phyloP scores from a whole-genome alignment of 2,329 filamentous ascomycete genomes.

The Colletotrichum aenigma region DNA sequence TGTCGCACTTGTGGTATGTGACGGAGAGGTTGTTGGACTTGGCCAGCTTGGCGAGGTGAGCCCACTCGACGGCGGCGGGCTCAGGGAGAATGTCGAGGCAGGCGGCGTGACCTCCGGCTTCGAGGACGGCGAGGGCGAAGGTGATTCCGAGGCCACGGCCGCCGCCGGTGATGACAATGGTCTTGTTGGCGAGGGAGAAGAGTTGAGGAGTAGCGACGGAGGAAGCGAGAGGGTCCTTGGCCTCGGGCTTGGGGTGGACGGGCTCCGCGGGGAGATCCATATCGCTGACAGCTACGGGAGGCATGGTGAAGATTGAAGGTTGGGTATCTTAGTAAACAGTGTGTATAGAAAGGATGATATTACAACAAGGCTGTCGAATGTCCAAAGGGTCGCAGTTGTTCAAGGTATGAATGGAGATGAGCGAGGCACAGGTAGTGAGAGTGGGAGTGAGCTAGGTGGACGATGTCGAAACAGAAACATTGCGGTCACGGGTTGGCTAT shows the following conservation, averaged over 20 bases:
- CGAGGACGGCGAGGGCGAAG: conserved; percentile 51
- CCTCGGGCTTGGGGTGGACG: conserved; percentile 29
- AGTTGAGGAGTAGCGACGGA: conserved; percentile 32
- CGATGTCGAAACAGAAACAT: neutral
- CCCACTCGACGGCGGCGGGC: conserved; percentile 43
- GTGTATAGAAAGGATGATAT: neutral
- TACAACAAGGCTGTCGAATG: neutral
- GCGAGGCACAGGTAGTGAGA: neutral
- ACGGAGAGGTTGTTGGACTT: conserved; percentile 34
- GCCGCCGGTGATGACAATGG: conserved; percentile 54
- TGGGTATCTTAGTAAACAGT: neutral
- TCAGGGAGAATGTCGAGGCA: conserved; percentile 49
- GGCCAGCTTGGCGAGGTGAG: conserved; percentile 43
- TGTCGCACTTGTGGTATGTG: conserved; percentile 49
- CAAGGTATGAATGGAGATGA: neutral
- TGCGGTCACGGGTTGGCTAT: conserved; percentile 1
- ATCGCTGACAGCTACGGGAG: conserved; percentile 31
- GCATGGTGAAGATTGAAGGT: neutral
- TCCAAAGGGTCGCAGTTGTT: neutral
- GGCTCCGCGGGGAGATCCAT: conserved; percentile 29
- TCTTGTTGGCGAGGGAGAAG: conserved; percentile 50
- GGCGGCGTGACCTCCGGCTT: conserved; percentile 53
- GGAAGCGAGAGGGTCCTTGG: conserved; percentile 33
- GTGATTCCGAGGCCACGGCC: conserved; percentile 55
- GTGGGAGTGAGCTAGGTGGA: neutral